These are phyloP conservation scores for Papiliotrema terrestris DNA, from an alignment of 1,284 basidiomycete species.

Conservation along the genomic window DNA sequence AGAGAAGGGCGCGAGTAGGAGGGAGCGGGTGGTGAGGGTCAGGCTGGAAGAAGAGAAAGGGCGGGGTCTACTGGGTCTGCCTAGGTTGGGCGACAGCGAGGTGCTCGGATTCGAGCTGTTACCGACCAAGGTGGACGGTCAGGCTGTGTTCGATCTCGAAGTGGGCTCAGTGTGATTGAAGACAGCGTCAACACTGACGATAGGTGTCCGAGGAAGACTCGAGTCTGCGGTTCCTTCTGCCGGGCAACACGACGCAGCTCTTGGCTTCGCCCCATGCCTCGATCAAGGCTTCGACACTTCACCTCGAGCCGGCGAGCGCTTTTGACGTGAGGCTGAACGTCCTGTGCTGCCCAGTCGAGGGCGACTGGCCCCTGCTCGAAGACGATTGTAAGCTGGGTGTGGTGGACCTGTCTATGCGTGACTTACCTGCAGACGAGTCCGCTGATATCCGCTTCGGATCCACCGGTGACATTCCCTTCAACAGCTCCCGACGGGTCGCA, in stretches of 20 bases:
- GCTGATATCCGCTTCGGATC: constrained; percentile 44
- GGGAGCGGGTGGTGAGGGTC: constrained; percentile 22
- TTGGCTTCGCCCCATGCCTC: constrained; percentile 17
- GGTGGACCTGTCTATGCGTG: too few relatives aligned
- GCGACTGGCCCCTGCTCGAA: constrained; percentile 46
- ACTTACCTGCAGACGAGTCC: constrained; percentile 36
- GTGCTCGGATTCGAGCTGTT: constrained; percentile 27
- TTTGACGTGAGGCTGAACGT: constrained; percentile 45
- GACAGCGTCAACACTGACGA: too few relatives aligned
- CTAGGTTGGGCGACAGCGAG: constrained; percentile 8
- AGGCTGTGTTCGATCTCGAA: constrained; percentile 36
- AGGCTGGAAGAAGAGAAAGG: constrained; percentile 40
- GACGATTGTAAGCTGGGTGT: constrained; percentile 46
- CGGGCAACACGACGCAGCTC: constrained; percentile 29
- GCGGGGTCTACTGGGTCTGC: constrained; percentile 35
- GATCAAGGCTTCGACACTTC: constrained; percentile 25
- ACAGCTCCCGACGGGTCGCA: constrained; percentile 36
- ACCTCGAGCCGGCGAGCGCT: constrained; percentile 13
- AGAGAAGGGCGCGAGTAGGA: constrained; percentile 3
- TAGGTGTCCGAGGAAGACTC: constrained; percentile 35
- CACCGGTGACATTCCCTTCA: constrained; percentile 44
- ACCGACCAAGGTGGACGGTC: constrained; percentile 11
- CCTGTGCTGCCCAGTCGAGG: constrained; percentile 43
- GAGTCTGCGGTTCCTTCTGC: constrained; percentile 32
- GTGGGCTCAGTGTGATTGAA: too few relatives aligned